phyloP scores from a whole-genome alignment of 305 asterid genomes.

The Fraxinus latifolia region DNA sequence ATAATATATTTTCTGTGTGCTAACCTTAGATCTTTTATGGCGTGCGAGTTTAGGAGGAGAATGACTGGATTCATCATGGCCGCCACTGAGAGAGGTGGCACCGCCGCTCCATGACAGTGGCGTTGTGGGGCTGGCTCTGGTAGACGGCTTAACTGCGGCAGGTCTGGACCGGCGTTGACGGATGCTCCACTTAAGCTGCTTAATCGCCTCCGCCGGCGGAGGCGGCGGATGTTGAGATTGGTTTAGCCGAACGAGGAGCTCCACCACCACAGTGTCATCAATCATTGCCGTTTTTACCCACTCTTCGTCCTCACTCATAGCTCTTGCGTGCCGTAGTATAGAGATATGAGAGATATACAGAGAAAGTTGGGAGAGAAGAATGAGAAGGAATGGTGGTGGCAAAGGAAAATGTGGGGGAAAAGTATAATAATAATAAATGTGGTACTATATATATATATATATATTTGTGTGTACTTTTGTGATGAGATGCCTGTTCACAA shows the following conservation, averaged over 20 bases:
- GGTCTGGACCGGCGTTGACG: constrained; percentile 60
- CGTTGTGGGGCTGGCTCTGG: constrained; percentile 50
- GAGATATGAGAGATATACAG: neutral
- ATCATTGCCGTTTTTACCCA: constrained; percentile 50
- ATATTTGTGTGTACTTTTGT: constrained; percentile 1
- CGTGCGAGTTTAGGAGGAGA: constrained; percentile 21
- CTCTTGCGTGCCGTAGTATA: neutral
- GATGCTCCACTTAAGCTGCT: constrained; percentile 45
- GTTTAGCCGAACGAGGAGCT: constrained; percentile 39
- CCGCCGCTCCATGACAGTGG: constrained; percentile 57
- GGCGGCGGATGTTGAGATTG: constrained; percentile 27
- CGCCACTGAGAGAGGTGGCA: constrained; percentile 52
- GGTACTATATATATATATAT: neutral
- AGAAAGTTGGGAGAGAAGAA: constrained; percentile 22
- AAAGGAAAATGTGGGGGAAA: constrained; percentile 26
- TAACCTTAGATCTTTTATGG: constrained; percentile 55
- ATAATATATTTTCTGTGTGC: constrained; percentile 1
- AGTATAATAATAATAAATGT: constrained; percentile 28
- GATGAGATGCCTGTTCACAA: constrained; percentile 27
- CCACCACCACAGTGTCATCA: constrained; percentile 50
- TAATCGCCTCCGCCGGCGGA: constrained; percentile 21
- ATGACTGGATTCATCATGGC: constrained; percentile 41
- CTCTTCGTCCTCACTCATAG: constrained; percentile 44
- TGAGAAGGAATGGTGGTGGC: constrained; percentile 34
- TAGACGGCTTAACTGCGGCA: constrained; percentile 21